Evolutionary conservation across 2,329 filamentous ascomycete species (phyloP).

Genomic region (Cyphellophora europaea): DNA sequence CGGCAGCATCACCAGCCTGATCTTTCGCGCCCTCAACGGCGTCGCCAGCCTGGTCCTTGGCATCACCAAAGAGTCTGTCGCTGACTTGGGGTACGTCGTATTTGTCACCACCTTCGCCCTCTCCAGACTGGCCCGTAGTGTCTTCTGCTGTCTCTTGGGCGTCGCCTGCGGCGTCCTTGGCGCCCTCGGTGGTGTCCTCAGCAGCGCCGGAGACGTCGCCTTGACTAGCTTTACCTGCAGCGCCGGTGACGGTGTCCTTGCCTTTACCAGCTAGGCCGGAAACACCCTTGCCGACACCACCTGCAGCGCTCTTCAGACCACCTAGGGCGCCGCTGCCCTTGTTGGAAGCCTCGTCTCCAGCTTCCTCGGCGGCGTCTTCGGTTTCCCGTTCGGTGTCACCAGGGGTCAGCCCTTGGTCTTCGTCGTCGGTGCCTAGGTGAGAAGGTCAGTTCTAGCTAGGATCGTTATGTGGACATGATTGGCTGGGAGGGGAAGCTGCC

Average conservation of each 20-base stretch:
- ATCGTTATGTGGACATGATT: no score
- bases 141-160: constrained; percentile 32
- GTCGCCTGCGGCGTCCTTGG: constrained; percentile 40
- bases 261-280: constrained; percentile 19
- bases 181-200: constrained; percentile 5
- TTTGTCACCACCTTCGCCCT: constrained; percentile 22
- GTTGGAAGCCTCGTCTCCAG: constrained; percentile 20
- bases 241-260: constrained; percentile 18
- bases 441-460: no score
- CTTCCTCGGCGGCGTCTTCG: constrained; percentile 38
- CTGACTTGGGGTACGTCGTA: constrained; percentile 9
- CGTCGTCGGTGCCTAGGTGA: constrained; percentile 8
- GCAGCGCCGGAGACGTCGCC: constrained; percentile 17
- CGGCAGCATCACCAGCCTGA: constrained; percentile 9
- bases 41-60: constrained; percentile 9
- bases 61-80: constrained; percentile 2
- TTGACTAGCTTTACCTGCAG: constrained; percentile 14
- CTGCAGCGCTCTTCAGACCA: constrained; percentile 10
- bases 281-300: constrained; percentile 17
- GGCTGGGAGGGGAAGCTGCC: no score
- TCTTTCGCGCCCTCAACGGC: constrained; percentile 7
- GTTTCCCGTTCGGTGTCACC: constrained; percentile 27
- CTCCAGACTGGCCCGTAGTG: constrained; percentile 32
- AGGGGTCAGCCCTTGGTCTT: no score
- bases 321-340: constrained; percentile 17